A percentile compares a stretch with the other conserved stretches of the same genome.
phyloP scores from a whole-genome alignment of 1,139 yeast genomes.

The Yamadazyma buinensis region DNA sequence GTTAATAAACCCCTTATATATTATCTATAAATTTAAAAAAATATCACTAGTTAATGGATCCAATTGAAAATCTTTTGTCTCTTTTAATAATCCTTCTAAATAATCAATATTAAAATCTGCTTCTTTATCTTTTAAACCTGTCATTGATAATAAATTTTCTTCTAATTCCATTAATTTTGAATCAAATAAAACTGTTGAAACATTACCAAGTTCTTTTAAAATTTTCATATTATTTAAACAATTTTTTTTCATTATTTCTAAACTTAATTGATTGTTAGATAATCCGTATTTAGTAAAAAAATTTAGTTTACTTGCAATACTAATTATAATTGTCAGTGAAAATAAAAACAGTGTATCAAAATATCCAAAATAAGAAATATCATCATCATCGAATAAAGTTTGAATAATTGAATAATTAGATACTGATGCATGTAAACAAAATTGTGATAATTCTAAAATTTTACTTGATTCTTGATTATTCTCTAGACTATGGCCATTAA shows the following conservation, averaged over 20 bases:
- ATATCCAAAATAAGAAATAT: conserved; percentile 2
- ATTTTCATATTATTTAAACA: not conserved
- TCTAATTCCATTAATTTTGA: not conserved
- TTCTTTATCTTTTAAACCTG: not conserved
- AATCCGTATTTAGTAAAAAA: not conserved
- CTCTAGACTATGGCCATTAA: not conserved
- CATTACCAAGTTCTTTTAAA: not conserved
- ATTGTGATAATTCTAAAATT: not conserved
- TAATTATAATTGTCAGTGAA: not conserved
- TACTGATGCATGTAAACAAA: not conserved
- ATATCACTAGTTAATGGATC: conserved; percentile 1
- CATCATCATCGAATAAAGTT: not conserved
- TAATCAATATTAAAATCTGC: not conserved
- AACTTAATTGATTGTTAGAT: not conserved
- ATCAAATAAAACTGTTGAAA: not conserved
- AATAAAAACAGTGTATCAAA: conserved; percentile 1
- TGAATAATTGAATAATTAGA: conserved; percentile 1
- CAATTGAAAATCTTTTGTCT: not conserved
- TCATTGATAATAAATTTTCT: not conserved
- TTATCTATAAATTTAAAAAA: not conserved
- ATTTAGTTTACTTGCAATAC: not conserved
- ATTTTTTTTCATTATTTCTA: not conserved
- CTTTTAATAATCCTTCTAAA: not conserved
- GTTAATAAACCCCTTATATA: not conserved
- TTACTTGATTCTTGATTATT: not conserved